Conservation (phyloP, 1,139 yeast species). For the Saccharomyces hybrid region DNA sequence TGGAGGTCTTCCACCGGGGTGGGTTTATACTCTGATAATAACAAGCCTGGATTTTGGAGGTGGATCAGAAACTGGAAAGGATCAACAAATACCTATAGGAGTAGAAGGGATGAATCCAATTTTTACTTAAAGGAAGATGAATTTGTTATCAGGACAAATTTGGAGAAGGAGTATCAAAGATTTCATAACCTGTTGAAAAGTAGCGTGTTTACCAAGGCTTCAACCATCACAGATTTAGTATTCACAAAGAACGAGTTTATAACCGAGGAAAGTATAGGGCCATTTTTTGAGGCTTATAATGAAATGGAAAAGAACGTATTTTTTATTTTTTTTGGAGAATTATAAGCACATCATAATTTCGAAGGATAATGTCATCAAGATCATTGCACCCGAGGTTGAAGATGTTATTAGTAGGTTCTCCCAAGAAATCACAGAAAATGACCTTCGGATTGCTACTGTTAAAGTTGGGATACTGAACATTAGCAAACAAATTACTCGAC, state of each 20-base stretch:
- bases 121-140: slow-evolving; percentile 18
- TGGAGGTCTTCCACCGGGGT: slow-evolving; percentile 19
- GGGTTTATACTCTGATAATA: slow-evolving; percentile 5
- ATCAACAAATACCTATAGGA: slow-evolving; percentile 6
- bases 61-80: slow-evolving; percentile 13
- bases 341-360: slow-evolving; percentile 15
- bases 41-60: slow-evolving; percentile 1
- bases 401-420: slow-evolving; percentile 7
- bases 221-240: slow-evolving; percentile 21
- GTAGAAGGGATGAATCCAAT: slow-evolving; percentile 12
- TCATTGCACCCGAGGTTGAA: slow-evolving; percentile 12
- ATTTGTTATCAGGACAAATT: slow-evolving; percentile 13
- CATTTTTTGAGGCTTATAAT: slow-evolving; percentile 5
- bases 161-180: slow-evolving; percentile 11
- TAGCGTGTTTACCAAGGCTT: slow-evolving; percentile 14
- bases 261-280: slow-evolving; percentile 10
- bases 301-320: slow-evolving; percentile 15
- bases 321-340: slow-evolving; percentile 18
- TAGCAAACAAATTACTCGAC: slow-evolving; percentile 12
- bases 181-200: slow-evolving; percentile 11
- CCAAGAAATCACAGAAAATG: slow-evolving; percentile 28
- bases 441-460: slow-evolving; percentile 28
- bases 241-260: slow-evolving; percentile 18
- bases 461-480: slow-evolving; percentile 21
- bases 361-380: slow-evolving; percentile 17